These are phyloP conservation scores for Podospora pseudopauciseta DNA, from an alignment of 495 filamentous ascomycete species.

Conservation along the genomic window DNA sequence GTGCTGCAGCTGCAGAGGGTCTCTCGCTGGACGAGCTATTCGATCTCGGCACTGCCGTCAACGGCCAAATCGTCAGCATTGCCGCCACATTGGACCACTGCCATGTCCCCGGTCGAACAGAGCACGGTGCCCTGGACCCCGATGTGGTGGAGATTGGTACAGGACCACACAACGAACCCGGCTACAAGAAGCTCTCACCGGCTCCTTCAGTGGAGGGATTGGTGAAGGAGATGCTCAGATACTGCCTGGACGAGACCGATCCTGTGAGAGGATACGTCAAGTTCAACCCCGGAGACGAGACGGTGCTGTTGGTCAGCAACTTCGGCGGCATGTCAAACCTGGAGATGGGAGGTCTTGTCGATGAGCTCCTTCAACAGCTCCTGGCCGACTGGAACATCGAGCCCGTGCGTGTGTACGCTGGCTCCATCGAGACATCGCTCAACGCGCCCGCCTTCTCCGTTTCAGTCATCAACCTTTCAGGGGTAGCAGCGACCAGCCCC, in stretches of 20 bases:
- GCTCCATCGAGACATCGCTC: constrained; percentile 57
- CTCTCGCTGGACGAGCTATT: constrained; percentile 54
- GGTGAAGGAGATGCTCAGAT: constrained; percentile 50
- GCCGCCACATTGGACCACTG: constrained; percentile 60
- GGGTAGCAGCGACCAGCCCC: constrained; percentile 37
- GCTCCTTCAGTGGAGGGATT: constrained; percentile 52
- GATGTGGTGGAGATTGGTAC: constrained; percentile 56
- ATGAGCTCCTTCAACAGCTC: constrained; percentile 51
- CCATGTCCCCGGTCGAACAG: constrained; percentile 57
- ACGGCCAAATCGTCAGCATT: constrained; percentile 55
- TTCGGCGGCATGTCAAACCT: constrained; percentile 60
- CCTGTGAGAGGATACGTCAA: constrained; percentile 56
- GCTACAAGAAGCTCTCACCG: constrained; percentile 53
- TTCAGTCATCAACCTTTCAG: constrained; percentile 55
- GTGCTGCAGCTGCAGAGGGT: constrained; percentile 40
- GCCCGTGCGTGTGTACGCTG: constrained; percentile 42
- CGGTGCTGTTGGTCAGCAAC: constrained; percentile 58
- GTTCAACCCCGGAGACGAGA: constrained; percentile 52
- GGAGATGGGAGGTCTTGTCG: constrained; percentile 55
- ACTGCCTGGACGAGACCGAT: constrained; percentile 54
- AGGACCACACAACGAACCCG: constrained; percentile 62
- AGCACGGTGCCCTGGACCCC: constrained; percentile 47
- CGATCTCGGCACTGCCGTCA: constrained; percentile 52
- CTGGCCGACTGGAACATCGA: constrained; percentile 39
- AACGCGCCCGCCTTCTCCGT: constrained; percentile 62